Evolutionary conservation across 352 stramenopile species (phyloP).

Genomic region (Globisporangium viniferum): DNA sequence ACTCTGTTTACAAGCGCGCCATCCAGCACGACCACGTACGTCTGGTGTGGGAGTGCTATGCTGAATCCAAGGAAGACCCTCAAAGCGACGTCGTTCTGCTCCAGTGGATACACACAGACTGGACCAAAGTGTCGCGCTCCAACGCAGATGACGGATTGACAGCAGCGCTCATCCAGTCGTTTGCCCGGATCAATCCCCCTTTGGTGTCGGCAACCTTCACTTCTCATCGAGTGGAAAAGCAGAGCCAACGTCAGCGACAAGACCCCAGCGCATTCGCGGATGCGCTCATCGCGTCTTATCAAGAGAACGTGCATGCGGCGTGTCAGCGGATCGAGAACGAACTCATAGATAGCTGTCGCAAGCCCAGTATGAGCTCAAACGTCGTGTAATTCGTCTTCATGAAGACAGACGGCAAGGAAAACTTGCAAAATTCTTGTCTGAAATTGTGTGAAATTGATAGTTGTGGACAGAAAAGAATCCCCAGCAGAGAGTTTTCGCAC

Average conservation of each 20-base stretch:
- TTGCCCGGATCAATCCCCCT: slow-evolving; percentile 22
- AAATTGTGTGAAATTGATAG: too few relatives aligned
- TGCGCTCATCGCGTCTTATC: slow-evolving; percentile 28
- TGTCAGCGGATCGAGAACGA: slow-evolving; percentile 35
- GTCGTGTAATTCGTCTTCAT: too few relatives aligned
- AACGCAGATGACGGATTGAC: neutral
- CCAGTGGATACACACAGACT: neutral
- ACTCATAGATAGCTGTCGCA: slow-evolving; percentile 5
- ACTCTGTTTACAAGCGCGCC: slow-evolving; percentile 23
- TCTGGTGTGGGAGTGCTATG: slow-evolving; percentile 14
- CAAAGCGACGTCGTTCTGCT: neutral
- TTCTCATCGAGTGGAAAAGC: neutral
- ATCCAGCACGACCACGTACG: slow-evolving; percentile 9
- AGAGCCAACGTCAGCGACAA: slow-evolving; percentile 18
- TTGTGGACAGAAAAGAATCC: too few relatives aligned
- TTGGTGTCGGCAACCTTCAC: neutral
- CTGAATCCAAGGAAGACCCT: neutral
- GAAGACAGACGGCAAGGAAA: too few relatives aligned
- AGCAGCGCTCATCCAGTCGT: slow-evolving; percentile 16
- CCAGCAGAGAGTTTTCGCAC: too few relatives aligned
- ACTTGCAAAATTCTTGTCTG: too few relatives aligned
- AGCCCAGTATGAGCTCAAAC: too few relatives aligned
- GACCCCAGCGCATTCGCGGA: slow-evolving; percentile 29
- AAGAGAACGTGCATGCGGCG: slow-evolving; percentile 27
- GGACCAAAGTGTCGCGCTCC: neutral